phyloP scores from a whole-genome alignment of 75 land plant species.

The Picea glauca region DNA sequence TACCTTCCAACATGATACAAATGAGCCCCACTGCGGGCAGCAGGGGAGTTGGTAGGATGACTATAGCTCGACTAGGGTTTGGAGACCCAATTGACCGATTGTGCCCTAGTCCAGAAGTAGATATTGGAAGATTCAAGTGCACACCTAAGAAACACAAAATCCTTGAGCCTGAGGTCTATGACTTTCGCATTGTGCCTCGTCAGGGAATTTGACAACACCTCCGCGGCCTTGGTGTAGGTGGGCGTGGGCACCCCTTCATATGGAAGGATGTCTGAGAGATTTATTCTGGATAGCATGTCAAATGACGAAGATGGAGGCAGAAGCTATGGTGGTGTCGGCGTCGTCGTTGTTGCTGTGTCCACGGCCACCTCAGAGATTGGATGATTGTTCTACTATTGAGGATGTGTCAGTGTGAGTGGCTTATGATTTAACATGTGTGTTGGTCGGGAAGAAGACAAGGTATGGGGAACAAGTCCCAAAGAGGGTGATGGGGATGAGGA shows the following conservation, averaged over 20 bases:
- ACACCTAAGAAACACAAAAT: conserved; percentile 54
- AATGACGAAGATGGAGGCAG: neutral
- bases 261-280: conserved; percentile 62
- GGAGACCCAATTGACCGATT: conserved; percentile 6
- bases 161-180: conserved; percentile 63
- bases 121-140: conserved; percentile 71
- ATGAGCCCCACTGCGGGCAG: conserved; percentile 41
- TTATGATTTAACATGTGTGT: neutral
- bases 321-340: neutral
- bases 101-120: conserved; percentile 50
- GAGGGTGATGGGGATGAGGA: too few species aligned
- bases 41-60: conserved; percentile 19
- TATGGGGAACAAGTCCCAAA: conserved; percentile 3
- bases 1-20: conserved; percentile 82
- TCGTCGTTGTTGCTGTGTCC: neutral
- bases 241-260: conserved; percentile 71
- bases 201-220: too few species aligned
- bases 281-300: conserved; percentile 35
- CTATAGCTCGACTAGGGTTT: conserved; percentile 17
- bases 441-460: neutral
- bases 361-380: neutral
- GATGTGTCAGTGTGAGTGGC: neutral
- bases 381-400: neutral
- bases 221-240: conserved; percentile 59
- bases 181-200: conserved; percentile 68